Evolutionary conservation across 495 filamentous ascomycete species (phyloP), one percentile per base, ranked within the genome.

Genomic region (Penicillium desertorum): DNA sequence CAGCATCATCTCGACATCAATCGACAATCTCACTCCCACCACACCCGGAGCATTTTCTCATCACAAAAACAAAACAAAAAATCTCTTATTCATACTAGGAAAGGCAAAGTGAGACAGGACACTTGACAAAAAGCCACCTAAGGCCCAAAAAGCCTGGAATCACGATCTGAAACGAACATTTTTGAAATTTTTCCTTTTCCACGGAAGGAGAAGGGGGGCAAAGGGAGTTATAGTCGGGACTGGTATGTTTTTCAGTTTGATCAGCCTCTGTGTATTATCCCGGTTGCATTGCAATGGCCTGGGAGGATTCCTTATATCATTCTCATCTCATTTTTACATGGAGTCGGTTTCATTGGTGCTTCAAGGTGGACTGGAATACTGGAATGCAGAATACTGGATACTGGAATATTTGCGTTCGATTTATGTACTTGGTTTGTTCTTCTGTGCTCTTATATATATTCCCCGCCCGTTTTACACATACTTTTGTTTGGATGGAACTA

Each of bases 201-300:
- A 46, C 9, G 1, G 39, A 53, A 14, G 17, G 30, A 44, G 27
- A 23, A 25, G 14, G 22, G 22, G 32, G 43, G 29, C 11, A 25
- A 54, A 45, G 43, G 52, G 52, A 46, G 52, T 55, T 44, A 43
- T 29, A 32, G 25, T 53, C 37, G 16, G 44, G 3, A 46, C 14
- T 46, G 29, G 43, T 34, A 37, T 45, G 8, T 54, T 39, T 53
- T 53, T 55, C 36, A 45, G 16, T 55, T 46, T 43, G 43, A 39
- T 45, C 51, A 53, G 47, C 29, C 43, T 55, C 6, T 47, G 39
- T 55, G 53, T 47, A 55, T 55, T 55, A 55, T 23, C 53, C 22
- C 51, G 37, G 52, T 45, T 55, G 43, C 43, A 55, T 55, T 55
- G 44, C 51, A 53, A 53, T 53, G 51, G 19, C 3, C n/a, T 23